Base-by-base conservation (phyloP, 2,329 filamentous ascomycete genomes). In the Trichophyton equinum region DNA sequence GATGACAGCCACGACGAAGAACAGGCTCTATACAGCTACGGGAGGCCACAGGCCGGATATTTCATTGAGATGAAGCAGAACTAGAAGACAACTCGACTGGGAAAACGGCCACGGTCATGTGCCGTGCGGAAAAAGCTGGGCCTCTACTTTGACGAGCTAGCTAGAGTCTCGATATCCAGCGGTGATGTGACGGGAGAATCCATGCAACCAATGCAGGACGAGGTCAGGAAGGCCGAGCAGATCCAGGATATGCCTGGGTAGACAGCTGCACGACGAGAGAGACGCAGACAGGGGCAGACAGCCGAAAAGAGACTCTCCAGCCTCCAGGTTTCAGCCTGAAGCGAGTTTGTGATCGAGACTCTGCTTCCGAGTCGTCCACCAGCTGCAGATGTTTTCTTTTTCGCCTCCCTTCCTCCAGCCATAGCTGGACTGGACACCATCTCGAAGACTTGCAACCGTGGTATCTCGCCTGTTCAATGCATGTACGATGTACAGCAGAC, bases 281-380 rank as follows among this genome's bases (percentile, higher is more conserved):
- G 51, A 36, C 27, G n/a, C 51, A 55, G 25, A 55, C 51, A 33
- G 27, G 51, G 51, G 51, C 47, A 53, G 51, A n/a, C 15, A 27
- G 51, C 47, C 27, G 9, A 44, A 44, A 8, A 15, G 40, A 18
- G 40, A 44, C 11, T 7, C 6, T n/a, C 15, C 5, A 18, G 40
- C 40, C 40, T 44, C 40, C 51, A 20, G 51, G 51, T 55, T 55
- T 55, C 51, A 55, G 51, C 51, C 51, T 33, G 51, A 55, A 55
- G 51, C 51, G 51, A 55, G 51, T 36, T 20, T 30, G 20, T 27
- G 51, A 55, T 18, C 51, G 27, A 36, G 30, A 55, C 51, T 13
- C n/a, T 55, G 51, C 13, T 18, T 55, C 51, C 51, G 27, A 55
- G 51, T 55, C 51, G 51, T 55, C 51, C 30, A 15, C 18, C 49